Base-by-base conservation (phyloP, 257 asterid genomes). In the Lycium barbarum region DNA sequence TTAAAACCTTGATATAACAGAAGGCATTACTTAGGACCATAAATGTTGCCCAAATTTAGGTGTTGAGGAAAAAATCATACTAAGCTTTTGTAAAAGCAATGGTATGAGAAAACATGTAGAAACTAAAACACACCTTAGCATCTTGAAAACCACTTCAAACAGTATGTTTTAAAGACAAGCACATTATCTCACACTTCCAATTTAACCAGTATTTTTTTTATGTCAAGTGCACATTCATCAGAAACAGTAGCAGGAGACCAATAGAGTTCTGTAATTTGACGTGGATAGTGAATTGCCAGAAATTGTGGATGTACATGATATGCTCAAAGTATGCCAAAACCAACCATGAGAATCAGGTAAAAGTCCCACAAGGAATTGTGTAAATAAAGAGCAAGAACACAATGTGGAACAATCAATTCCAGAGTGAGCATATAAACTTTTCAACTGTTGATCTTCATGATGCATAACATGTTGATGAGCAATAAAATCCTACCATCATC, bases 401-500 rank as follows among this genome's bases (percentile, higher is more conserved):
- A 73, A 15, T 9, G 17, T 57, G 79, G 20, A 33, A 35, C 81
- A 73, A 45, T 67, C 51, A 67, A 67, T 67, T 59, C 7, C 38
- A 17, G 3, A 10, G 47, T 2, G 15, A 26, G 49, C 57, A 59
- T 26, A 7, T 1, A 18, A 9, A 36, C 14, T n/a, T n/a, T n/a
- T n/a, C n/a, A n/a, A n/a, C n/a, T n/a, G 13, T 12, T 9, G 40
- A 65, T 65, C 70, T 63, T 5, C 2, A 65, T 26, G 15, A 18
- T 11, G 38, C 17, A 20, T 40, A 51, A 40, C 58, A 65, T 55
- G 47, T 80, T 20, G 14, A 61, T 45, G 51, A 83, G 70, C 65
- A 68, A 35, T 12, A 67, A 63, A 72, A 47, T 51, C 86, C 74
- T 85, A 95, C 99, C 99, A 95, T 95, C 98, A 93, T 93, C 87